phyloP scores from a whole-genome alignment of 1,284 basidiomycete genomes.

The Xanthoconium separans region DNA sequence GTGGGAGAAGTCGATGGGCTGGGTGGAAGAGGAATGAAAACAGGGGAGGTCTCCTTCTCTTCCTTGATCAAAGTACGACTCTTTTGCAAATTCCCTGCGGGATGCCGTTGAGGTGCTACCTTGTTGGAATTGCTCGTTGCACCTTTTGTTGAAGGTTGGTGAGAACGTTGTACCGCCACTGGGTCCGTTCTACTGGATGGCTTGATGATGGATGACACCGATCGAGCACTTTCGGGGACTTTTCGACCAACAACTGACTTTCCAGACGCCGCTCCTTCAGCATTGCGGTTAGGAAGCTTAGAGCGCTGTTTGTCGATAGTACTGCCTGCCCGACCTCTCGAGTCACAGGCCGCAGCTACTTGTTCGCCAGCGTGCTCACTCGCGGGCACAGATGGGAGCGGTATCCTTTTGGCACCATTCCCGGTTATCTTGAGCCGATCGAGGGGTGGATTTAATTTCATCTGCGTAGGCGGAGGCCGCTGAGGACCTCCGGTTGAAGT shows the following conservation, averaged over 20 bases:
- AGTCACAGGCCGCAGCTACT: background rate
- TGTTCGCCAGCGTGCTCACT: conserved; percentile 5
- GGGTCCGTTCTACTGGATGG: background rate
- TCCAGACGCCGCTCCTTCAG: background rate
- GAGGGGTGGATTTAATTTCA: conserved; percentile 24
- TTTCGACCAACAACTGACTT: conserved; percentile 10
- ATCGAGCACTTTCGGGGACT: conserved; percentile 6
- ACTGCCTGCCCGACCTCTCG: background rate
- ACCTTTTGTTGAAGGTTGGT: conserved; percentile 13
- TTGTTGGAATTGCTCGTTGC: conserved; percentile 4
- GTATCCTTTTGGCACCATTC: conserved; percentile 38
- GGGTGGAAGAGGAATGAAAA: conserved; percentile 32
- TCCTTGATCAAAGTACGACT: conserved; percentile 15
- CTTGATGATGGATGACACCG: conserved; percentile 12
- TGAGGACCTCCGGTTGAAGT: conserved; percentile 24
- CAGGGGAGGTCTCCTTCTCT: conserved; percentile 19
- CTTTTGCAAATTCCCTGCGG: conserved; percentile 7
- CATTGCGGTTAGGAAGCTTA: conserved; percentile 14
- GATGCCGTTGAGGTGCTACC: conserved; percentile 10
- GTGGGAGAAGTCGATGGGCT: conserved; percentile 25
- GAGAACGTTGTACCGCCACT: conserved; percentile 8
- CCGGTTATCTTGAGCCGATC: conserved; percentile 23
- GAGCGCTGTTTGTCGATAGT: conserved; percentile 5
- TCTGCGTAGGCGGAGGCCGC: conserved; percentile 27
- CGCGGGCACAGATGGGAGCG: conserved; percentile 25